Evolutionary conservation across 2,329 filamentous ascomycete genomes (phyloP), one percentile per base, ranked within the genome.

Genomic region (Cercospora zeina): DNA sequence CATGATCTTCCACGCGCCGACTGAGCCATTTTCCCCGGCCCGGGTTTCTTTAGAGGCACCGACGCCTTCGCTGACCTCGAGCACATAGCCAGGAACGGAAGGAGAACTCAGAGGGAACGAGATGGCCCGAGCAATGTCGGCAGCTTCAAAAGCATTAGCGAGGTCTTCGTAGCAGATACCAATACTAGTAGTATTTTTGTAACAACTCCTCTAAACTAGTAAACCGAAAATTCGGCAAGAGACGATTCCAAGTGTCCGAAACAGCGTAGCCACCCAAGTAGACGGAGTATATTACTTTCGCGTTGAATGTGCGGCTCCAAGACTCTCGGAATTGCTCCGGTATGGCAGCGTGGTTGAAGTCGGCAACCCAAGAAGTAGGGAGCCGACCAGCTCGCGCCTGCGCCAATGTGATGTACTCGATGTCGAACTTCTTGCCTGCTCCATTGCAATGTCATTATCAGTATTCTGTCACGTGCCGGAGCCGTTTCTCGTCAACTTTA

Each of bases 371-470:
- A 3, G 75, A 76, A 0, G 77, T 71, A 13, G 75, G 72, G 56
- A 76, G 39, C 31, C 65, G 67, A 0, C 81, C 82, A 2, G 72
- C 76, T 66, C 79, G 71, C 4, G 86, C 77, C 67, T 86, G 82
- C 54, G 78, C 75, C 0, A 76, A 57, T 36, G 75, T 76, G 1
- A 85, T 72, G n/a, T 75, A 76, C 4, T 83, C 80, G 9, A 84
- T 67, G 0, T 63, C 58, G 58, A 82, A 81, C 4, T 73, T 61
- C 3, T 63, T 51, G 10, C 75, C 75, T 78, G 45, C 16, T 24
- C 45, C 7, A 49, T 49, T 11, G 70, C 72, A 47, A 36, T n/a
- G 11, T 60, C 4, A 31, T 3, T 73, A 49, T 68, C 4, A 82
- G 55, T 33, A 14, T 45, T 8, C n/a, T 58, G 13, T 34, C 24